Evolutionary conservation across 2,329 filamentous ascomycete species (phyloP).

Genomic region (Aureobasidium sp.): DNA sequence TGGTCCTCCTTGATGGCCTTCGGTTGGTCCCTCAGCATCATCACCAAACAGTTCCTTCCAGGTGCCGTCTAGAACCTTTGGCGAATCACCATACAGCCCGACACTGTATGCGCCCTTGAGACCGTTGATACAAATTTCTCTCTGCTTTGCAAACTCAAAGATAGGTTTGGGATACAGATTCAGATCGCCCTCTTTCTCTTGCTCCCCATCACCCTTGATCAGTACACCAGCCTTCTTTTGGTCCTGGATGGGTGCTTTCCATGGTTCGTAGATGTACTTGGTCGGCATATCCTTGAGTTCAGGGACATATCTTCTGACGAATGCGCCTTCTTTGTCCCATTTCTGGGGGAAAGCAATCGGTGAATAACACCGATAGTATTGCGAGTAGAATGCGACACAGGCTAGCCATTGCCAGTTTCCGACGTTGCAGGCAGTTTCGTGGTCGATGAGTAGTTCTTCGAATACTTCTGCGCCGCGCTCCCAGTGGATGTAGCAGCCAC

Average conservation of each 20-base stretch:
- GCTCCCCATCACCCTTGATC: conserved; percentile 45
- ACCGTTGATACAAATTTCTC: conserved; percentile 54
- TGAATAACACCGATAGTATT: conserved; percentile 63
- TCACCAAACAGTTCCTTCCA: conserved; percentile 45
- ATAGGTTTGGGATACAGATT: conserved; percentile 62
- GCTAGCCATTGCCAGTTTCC: conserved; percentile 75
- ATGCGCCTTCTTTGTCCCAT: conserved; percentile 61
- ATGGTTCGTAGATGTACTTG: conserved; percentile 73
- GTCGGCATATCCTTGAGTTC: conserved; percentile 54
- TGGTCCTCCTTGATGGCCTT: conserved; percentile 31
- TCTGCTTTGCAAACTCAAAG: conserved; percentile 62
- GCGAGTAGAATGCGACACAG: conserved; percentile 66
- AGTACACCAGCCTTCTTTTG: conserved; percentile 61
- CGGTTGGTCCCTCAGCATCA: conserved; percentile 37
- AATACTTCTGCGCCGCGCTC: conserved; percentile 72
- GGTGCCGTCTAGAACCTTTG: conserved; percentile 52
- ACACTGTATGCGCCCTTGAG: conserved; percentile 65
- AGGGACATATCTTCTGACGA: conserved; percentile 59
- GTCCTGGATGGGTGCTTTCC: conserved; percentile 61
- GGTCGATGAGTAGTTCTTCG: conserved; percentile 66
- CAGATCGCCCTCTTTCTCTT: conserved; percentile 36
- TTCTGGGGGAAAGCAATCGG: conserved; percentile 67
- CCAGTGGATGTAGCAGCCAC: conserved; percentile 72
- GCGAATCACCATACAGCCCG: conserved; percentile 56
- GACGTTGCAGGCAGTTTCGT: conserved; percentile 63